Evolutionary conservation across 495 filamentous ascomycete species (phyloP).

Genomic region (Penicillium argentinense): DNA sequence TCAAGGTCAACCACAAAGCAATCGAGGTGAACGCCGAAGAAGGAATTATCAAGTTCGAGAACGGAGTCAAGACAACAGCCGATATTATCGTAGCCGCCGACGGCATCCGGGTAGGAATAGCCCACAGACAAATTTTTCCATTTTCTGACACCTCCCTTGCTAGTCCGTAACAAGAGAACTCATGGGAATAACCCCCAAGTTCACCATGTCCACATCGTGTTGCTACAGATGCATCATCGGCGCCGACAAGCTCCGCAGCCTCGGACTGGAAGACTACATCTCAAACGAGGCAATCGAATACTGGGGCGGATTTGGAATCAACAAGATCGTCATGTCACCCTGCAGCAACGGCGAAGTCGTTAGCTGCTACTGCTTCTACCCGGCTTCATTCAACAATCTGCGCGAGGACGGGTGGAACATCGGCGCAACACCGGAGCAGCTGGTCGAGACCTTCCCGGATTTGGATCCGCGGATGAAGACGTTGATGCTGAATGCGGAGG

Average conservation of each 20-base stretch:
- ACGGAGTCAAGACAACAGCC: constrained; percentile 14
- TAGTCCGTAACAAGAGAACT: constrained; percentile 16
- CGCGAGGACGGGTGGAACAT: constrained; percentile 33
- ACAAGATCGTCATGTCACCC: constrained; percentile 34
- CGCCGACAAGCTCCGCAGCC: constrained; percentile 25
- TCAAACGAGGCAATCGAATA: constrained; percentile 33
- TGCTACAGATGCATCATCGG: constrained; percentile 32
- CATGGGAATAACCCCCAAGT: constrained; percentile 27
- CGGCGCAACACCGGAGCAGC: constrained; percentile 20
- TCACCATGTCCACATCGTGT: constrained; percentile 28
- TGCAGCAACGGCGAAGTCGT: constrained; percentile 31
- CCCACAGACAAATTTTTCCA: not conserved
- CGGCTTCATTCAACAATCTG: constrained; percentile 18
- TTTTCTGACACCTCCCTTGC: no score
- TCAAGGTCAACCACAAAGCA: constrained; percentile 30
- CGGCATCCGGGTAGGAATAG: constrained; percentile 25
- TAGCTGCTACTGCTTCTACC: constrained; percentile 31
- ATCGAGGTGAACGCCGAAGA: constrained; percentile 16
- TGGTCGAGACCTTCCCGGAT: constrained; percentile 26
- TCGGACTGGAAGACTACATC: constrained; percentile 26
- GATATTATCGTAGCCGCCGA: constrained; percentile 31
- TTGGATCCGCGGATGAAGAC: constrained; percentile 25
- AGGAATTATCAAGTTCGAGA: constrained; percentile 23
- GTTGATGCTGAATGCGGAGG: constrained; percentile 27
- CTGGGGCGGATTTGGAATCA: constrained; percentile 33